Evolutionary conservation across 257 asterid genomes (phyloP), one percentile per base, ranked within the genome.

Genomic region (Lycium barbarum): DNA sequence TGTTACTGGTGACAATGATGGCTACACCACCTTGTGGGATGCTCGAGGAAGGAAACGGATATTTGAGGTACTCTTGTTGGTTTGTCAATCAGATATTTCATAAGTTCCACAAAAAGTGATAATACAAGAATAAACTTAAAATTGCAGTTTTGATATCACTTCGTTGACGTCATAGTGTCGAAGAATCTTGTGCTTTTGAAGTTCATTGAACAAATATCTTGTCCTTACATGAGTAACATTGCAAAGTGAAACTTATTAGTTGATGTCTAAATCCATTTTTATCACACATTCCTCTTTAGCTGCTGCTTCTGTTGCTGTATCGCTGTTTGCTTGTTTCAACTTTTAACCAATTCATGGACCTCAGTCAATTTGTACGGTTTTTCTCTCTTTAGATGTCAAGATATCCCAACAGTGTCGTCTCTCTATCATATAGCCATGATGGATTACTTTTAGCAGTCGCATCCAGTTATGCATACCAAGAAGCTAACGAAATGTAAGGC

Each of bases 361-460:
- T 87, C 65, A 53, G 22, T 88, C 61, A 22, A 43, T 43, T 43
- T 61, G 11, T 62, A 43, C 2, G 63, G 7, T 22, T 9, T 82
- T 63, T 61, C 54, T 49, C 4, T 63, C 61, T 89, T 86, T 91
- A 94, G 98, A 83, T 93, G 86, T 96, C 95, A 55, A 88, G 87
- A 84, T 90, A 84, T 84, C 91, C 95, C 38, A 93, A 89, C 53
- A 89, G 95, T 38, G 86, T 93, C 59, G 94, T 94, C 71, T 93
- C 98, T 1, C 78, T 96, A 90, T 94, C 98, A 61, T 96, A 93
- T 86, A 96, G 93, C 90, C 90, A 88, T 53, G 87, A 86, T 33
- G 99, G 98, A 57, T 86, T 87, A 80, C 86, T 96, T 54, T 88
- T 96, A 88, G 98, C 97, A 6, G 91, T 95, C 59, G 97, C 98